These are phyloP conservation scores for Aspergillus sp. DNA, from an alignment of 2,329 filamentous ascomycete species.

Conservation along the genomic window DNA sequence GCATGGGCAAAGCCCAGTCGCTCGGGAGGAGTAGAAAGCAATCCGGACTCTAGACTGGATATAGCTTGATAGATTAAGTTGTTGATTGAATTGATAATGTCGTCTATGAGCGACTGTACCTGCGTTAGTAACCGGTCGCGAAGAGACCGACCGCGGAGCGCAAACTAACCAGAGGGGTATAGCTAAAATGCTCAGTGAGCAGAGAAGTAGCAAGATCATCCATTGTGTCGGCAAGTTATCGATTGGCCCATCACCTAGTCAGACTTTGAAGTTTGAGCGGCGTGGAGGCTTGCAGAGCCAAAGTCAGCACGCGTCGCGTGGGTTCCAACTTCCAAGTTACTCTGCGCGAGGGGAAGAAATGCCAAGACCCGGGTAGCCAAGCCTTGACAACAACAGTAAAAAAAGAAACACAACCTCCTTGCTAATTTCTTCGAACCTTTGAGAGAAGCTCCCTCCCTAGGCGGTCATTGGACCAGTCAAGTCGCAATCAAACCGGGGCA, in stretches of 20 bases:
- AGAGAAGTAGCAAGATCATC: conserved; percentile 56
- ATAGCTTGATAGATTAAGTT: conserved; percentile 87
- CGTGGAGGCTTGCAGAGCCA: neutral
- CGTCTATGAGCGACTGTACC: conserved; percentile 82
- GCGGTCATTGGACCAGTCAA: too few relatives aligned
- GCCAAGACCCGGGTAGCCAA: neutral
- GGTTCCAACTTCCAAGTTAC: conserved; percentile 8
- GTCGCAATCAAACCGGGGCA: too few relatives aligned
- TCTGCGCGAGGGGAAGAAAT: conserved; percentile 10
- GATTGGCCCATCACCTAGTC: conserved; percentile 9
- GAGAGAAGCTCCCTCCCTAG: too few relatives aligned
- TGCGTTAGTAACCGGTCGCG: conserved; percentile 16
- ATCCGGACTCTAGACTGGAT: conserved; percentile 79
- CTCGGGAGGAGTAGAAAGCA: conserved; percentile 70
- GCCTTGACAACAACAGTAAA: neutral
- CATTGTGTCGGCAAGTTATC: conserved; percentile 31
- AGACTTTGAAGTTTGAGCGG: neutral
- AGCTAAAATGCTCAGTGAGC: conserved; percentile 92
- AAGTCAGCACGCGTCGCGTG: conserved; percentile 19
- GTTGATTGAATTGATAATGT: conserved; percentile 96
- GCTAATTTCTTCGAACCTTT: too few relatives aligned
- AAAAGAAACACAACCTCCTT: too few relatives aligned
- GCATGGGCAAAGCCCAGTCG: conserved; percentile 73
- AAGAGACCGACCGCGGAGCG: neutral
- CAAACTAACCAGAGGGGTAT: conserved; percentile 77